Base-by-base conservation (phyloP, 495 filamentous ascomycete species). In the Annulohypoxylon stygium region DNA sequence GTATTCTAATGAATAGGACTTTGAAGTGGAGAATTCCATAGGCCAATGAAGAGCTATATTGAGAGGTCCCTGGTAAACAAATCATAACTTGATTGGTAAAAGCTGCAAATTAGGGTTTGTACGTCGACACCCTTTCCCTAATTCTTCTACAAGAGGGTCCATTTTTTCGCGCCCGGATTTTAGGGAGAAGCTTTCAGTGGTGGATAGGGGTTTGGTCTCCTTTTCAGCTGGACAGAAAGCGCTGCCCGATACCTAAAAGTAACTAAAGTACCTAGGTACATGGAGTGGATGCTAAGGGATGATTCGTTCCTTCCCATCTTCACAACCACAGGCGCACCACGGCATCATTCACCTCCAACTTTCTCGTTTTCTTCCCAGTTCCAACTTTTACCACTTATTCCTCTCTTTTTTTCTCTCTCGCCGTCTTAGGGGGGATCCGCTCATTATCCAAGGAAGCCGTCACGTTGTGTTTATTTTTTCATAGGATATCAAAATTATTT, bases 391-490 rank as follows among this genome's bases (percentile, higher is more conserved):
- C 37, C 37, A 30, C 30, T 6, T 43, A 43, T 43, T 11, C 39
- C 39, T 43, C 43, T 47, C 18, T 47, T 5, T 34, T 51, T 26
- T 14, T 48, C 41, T 53, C 30, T 23, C 26, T 51, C 34, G 50
- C 36, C 58, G 55, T 51, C 37, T 59, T 60, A 59, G 55, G 63
- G 34, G 63, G 63, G 48, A 70, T 70, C 59, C 72, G 67, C 47
- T 75, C 67, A 43, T 67, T 75, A 58, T 67, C 62, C 39, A 48
- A 30, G 58, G 51, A 67, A 75, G 58, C 58, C 45, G 59, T 25
- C 54, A 65, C 43, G 36, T 39, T 67, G 62, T 57, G 47, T 54
- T 57, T 20, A 33, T 60, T 16, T 61, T 61, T 61, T 48, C 36
- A 14, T 36, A 54, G 58, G 12, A 70, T 74, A 67, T 70, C 63